phyloP scores from a whole-genome alignment of 805 yeast genomes.

The Candida chauliodis region DNA sequence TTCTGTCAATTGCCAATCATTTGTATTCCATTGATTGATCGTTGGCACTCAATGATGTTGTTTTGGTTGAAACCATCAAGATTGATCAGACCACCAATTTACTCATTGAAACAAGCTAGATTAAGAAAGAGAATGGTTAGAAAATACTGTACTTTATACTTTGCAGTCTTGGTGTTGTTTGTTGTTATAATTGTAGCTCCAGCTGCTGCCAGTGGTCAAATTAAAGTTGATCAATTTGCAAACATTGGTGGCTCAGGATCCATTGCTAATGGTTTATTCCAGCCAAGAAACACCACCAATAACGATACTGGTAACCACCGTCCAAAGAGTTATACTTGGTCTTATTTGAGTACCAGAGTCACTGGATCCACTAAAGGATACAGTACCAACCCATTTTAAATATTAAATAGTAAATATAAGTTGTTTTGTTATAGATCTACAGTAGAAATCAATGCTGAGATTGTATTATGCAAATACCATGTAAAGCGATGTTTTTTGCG shows the following conservation, averaged over 20 bases:
- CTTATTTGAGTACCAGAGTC: slow-evolving; percentile 44
- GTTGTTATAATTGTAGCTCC: slow-evolving; percentile 84
- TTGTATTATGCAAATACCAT: no score
- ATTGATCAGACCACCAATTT: slow-evolving; percentile 97
- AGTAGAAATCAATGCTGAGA: not conserved
- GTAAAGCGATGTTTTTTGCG: no score
- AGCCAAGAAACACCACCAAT: slow-evolving; percentile 77
- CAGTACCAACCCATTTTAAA: slow-evolving; percentile 49
- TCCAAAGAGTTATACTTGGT: slow-evolving; percentile 24
- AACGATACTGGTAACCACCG: slow-evolving; percentile 66
- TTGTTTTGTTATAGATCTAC: slow-evolving; percentile 2
- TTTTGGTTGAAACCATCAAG: slow-evolving; percentile 98
- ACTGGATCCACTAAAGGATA: slow-evolving; percentile 45
- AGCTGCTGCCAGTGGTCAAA: slow-evolving; percentile 69
- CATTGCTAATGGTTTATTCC: slow-evolving; percentile 68
- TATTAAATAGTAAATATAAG: slow-evolving; percentile 1
- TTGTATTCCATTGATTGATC: slow-evolving; percentile 82
- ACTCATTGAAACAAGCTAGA: slow-evolving; percentile 92
- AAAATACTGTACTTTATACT: slow-evolving; percentile 83
- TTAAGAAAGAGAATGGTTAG: slow-evolving; percentile 96
- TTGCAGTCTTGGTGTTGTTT: slow-evolving; percentile 64
- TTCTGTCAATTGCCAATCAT: slow-evolving; percentile 88
- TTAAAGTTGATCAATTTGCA: slow-evolving; percentile 35
- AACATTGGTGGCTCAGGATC: slow-evolving; percentile 22
- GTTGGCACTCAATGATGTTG: slow-evolving; percentile 97